Conservation (phyloP, 1,284 basidiomycete species). For the Papiliotrema nemorosa region DNA sequence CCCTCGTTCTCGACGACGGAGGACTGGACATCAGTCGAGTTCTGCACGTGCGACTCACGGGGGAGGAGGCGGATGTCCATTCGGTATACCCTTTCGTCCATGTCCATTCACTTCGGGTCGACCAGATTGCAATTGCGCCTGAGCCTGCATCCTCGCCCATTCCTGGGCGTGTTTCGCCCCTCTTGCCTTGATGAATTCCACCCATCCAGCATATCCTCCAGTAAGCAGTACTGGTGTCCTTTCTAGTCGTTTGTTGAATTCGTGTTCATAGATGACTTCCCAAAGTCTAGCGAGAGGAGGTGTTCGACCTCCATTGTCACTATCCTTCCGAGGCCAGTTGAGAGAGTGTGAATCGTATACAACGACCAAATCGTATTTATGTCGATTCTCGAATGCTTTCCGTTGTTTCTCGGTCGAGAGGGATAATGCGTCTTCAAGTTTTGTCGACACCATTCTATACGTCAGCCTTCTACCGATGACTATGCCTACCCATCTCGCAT, state of each 20-base stretch:
- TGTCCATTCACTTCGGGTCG: not conserved
- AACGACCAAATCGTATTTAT: slow-evolving; percentile 86
- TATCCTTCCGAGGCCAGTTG: slow-evolving; percentile 53
- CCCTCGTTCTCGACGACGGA: slow-evolving; percentile 3
- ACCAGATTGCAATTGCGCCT: not conserved
- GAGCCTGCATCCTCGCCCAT: slow-evolving; percentile 3
- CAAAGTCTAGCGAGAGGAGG: slow-evolving; percentile 62
- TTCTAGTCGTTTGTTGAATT: slow-evolving; percentile 69
- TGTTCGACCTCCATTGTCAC: slow-evolving; percentile 28
- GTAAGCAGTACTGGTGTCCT: slow-evolving; percentile 77
- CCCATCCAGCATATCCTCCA: slow-evolving; percentile 85
- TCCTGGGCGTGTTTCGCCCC: slow-evolving; percentile 12
- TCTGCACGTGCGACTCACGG: not conserved
- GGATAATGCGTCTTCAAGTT: slow-evolving; percentile 72
- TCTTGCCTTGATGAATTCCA: slow-evolving; percentile 54
- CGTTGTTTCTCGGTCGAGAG: slow-evolving; percentile 69
- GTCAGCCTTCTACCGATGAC: not conserved
- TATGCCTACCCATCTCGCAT: slow-evolving; percentile 62
- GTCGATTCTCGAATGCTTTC: slow-evolving; percentile 69
- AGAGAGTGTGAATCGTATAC: slow-evolving; percentile 75
- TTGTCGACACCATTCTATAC: slow-evolving; percentile 62
- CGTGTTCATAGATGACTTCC: slow-evolving; percentile 66
- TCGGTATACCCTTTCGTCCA: slow-evolving; percentile 4
- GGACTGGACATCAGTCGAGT: slow-evolving; percentile 4
- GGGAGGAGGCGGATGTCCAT: slow-evolving; percentile 10